Evolutionary conservation across 108 stramenopile genomes (phyloP).

Genomic region (Pseudonitzschia delicatissima): DNA sequence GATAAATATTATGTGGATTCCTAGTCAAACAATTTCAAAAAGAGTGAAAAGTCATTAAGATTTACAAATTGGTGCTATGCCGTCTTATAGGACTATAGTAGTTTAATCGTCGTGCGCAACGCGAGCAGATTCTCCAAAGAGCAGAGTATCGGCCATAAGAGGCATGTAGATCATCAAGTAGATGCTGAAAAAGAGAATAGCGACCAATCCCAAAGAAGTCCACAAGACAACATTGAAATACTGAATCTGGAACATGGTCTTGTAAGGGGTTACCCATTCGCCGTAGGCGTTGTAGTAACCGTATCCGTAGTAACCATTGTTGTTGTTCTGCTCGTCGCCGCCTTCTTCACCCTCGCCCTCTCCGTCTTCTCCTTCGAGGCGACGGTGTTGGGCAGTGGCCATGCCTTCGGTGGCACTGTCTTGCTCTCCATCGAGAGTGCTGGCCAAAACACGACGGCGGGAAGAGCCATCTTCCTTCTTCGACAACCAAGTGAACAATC

Average conservation of each 20-base stretch:
- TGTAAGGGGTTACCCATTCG: slow-evolving; percentile 59
- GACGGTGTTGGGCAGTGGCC: slow-evolving; percentile 14
- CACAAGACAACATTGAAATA: slow-evolving; percentile 86
- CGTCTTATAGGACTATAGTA: neutral
- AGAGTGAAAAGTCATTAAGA: too few relatives aligned
- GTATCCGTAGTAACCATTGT: slow-evolving; percentile 57
- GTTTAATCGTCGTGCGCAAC: slow-evolving; percentile 52
- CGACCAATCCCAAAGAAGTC: slow-evolving; percentile 72
- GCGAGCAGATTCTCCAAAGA: slow-evolving; percentile 81
- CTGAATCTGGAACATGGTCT: slow-evolving; percentile 89
- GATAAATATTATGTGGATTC: too few relatives aligned
- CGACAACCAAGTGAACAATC: slow-evolving; percentile 78
- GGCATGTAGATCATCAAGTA: slow-evolving; percentile 77
- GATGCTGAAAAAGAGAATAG: slow-evolving; percentile 54
- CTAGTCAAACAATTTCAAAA: too few relatives aligned
- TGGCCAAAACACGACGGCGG: slow-evolving; percentile 27
- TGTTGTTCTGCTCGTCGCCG: slow-evolving; percentile 24
- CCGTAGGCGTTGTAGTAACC: slow-evolving; percentile 61
- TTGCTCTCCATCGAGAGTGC: slow-evolving; percentile 54
- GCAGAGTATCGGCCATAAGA: slow-evolving; percentile 72
- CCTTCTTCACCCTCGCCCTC: slow-evolving; percentile 33
- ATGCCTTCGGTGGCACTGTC: slow-evolving; percentile 23
- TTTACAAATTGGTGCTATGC: neutral
- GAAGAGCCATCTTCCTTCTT: slow-evolving; percentile 49
- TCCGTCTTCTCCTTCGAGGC: slow-evolving; percentile 14